These are phyloP conservation scores for Pichia sp. DNA, from an alignment of 1,139 yeast species.

Conservation along the genomic window DNA sequence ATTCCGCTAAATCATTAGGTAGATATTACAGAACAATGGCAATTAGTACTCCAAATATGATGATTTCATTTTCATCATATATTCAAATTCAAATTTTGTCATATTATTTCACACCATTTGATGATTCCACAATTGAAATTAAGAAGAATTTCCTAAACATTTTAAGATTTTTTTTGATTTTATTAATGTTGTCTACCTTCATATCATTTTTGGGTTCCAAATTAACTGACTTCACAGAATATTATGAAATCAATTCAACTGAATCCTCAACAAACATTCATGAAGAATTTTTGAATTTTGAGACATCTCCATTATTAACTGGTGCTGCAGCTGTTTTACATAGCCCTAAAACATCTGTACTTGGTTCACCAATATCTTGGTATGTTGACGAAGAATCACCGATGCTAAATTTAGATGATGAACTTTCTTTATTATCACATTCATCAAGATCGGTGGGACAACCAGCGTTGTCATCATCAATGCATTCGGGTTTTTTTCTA, in stretches of 20 bases:
- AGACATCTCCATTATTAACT: conserved; percentile 28
- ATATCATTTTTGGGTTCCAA: conserved; percentile 25
- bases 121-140: conserved; percentile 13
- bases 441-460: conserved; percentile 1
- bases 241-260: conserved; percentile 21
- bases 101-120: conserved; percentile 1
- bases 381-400: conserved; percentile 23
- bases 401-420: conserved; percentile 24
- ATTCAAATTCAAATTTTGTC: conserved; percentile 23
- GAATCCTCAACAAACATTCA: conserved; percentile 11
- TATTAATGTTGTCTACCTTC: conserved; percentile 17
- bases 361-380: conserved; percentile 27
- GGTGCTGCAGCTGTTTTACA: conserved; percentile 28
- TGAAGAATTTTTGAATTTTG: conserved; percentile 26
- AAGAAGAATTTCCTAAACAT: conserved; percentile 17
- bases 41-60: conserved; percentile 29
- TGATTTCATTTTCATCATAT: conserved; percentile 29
- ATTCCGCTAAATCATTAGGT: conserved; percentile 29
- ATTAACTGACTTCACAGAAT: conserved; percentile 24
- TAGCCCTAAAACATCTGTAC: conserved; percentile 19
- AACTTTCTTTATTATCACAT: conserved; percentile 22
- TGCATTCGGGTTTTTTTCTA: background rate
- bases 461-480: background rate
- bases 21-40: conserved; percentile 27
- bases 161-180: conserved; percentile 19